Evolutionary conservation across 164 flowering plant species (phyloP).

Genomic region (Akebia trifoliata): DNA sequence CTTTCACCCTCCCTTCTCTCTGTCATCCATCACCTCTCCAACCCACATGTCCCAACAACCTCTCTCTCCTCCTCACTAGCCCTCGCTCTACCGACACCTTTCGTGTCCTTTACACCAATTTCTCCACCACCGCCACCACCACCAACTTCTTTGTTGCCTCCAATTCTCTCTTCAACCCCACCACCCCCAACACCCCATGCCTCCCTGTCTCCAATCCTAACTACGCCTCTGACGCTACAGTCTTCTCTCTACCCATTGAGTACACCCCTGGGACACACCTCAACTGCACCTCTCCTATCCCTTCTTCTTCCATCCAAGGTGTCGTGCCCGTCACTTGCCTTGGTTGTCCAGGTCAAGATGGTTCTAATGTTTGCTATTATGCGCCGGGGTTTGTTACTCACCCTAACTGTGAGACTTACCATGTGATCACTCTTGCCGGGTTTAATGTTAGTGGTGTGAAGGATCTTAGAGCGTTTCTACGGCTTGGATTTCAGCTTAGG

Average conservation of each 20-base stretch:
- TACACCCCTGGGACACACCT: too few species aligned
- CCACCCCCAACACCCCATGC: too few species aligned
- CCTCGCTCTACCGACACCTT: neutral
- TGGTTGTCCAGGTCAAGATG: neutral
- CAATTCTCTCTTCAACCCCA: constrained; percentile 2
- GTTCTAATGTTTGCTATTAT: constrained; percentile 2
- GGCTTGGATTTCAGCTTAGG: neutral
- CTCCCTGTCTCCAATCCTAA: constrained; percentile 1
- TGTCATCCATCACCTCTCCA: neutral
- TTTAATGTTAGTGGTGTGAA: constrained; percentile 1
- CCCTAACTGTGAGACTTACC: too few species aligned
- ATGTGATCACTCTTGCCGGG: too few species aligned
- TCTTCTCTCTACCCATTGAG: too few species aligned
- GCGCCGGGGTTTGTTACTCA: constrained; percentile 8
- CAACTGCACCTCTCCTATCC: too few species aligned
- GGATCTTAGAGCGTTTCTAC: constrained; percentile 1
- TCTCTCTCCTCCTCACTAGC: constrained; percentile 5
- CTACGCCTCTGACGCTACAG: neutral
- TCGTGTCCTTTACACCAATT: neutral
- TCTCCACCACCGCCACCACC: too few species aligned
- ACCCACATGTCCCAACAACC: constrained; percentile 6
- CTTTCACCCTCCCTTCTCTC: neutral
- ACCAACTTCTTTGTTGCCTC: neutral
- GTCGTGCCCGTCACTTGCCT: constrained; percentile 3
- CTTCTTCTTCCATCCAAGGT: too few species aligned